Base-by-base conservation (phyloP, 192 early-diverging fungal genomes). In the Entomortierella chlamydospora region DNA sequence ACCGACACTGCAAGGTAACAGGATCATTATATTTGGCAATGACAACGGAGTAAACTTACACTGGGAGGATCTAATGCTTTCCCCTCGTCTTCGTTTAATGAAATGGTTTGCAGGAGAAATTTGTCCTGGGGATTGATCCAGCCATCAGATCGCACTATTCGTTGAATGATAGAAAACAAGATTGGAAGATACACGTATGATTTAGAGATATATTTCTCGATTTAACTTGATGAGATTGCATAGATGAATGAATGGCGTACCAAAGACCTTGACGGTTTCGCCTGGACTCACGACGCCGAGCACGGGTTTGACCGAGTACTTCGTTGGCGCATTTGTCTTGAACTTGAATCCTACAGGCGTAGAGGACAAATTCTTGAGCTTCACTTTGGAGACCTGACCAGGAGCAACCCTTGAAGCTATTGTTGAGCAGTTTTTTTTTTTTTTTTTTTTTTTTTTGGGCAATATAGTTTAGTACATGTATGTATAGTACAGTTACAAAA, bases 241-340 rank as follows among this genome's bases (percentile, higher is more conserved):
- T 49, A 10, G 29, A 13, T 63, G 25, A 22, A 18, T 49, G 57
- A 42, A 43, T 1, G 7, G 11, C 34, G 5, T 84, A 84, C 83
- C 83, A 69, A 68, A 78, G 30, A 81, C 64, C 61, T 81, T 76
- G 53, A 81, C 47, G 26, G 68, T 62, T 42, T 70, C 73, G 47
- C 71, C 65, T 12, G 78, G 63, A 23, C 51, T 58, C 42, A 84
- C n/a, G 18, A 71, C 64, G 4, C 79, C 83, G n/a, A 78, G 57
- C 26, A 84, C 83, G n/a, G 83, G 83, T 51, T 81, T 81, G 50
- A 84, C 83, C 13, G 72, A 81, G 41, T 84, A 84, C 39, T 81
- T 74, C 39, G 66, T 64, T 23, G 83, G 83, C 17, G 83, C 72
- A 39, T 84, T 84, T 28, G 83, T 84, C 69, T 84, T 84, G 56